These are phyloP conservation scores for Phialophora tarda DNA, from an alignment of 2,329 filamentous ascomycete species.

Conservation along the genomic window DNA sequence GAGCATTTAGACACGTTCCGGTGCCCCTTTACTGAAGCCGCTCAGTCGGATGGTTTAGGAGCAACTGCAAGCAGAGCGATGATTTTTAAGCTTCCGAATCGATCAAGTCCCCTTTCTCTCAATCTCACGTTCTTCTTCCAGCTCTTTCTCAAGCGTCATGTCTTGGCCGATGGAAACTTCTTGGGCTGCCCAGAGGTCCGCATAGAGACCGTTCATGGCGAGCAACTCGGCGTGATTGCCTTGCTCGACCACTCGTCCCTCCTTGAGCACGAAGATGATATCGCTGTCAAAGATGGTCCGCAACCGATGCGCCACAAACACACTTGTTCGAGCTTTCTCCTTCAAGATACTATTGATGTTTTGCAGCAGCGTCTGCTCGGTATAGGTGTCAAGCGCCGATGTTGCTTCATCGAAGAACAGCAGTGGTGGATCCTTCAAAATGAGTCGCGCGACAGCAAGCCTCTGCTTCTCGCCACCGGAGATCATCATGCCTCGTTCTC, in stretches of 20 bases:
- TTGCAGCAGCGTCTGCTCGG: conserved; percentile 83
- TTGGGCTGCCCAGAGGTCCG: conserved; percentile 80
- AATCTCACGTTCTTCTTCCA: conserved; percentile 43
- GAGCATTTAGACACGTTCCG: not conserved
- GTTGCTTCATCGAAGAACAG: conserved; percentile 90
- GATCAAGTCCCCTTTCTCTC: conserved; percentile 19
- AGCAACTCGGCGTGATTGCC: conserved; percentile 87
- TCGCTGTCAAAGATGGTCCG: conserved; percentile 94
- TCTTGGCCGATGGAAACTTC: conserved; percentile 60
- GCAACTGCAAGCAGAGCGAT: not conserved
- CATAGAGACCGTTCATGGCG: conserved; percentile 75
- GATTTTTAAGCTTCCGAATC: not conserved
- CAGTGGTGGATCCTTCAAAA: conserved; percentile 83
- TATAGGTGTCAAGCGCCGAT: conserved; percentile 83
- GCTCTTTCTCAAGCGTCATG: conserved; percentile 49
- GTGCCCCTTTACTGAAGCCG: not conserved
- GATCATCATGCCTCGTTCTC: conserved; percentile 82
- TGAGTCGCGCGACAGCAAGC: conserved; percentile 82
- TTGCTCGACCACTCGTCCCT: conserved; percentile 82
- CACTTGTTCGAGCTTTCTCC: conserved; percentile 86
- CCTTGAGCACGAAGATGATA: conserved; percentile 86
- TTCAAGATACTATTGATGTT: conserved; percentile 93
- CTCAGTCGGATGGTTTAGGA: not conserved
- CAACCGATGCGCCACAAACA: conserved; percentile 91
- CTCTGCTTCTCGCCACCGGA: conserved; percentile 91